These are phyloP conservation scores for Penicillium brevicompactum DNA, from an alignment of 2,329 filamentous ascomycete genomes.

Conservation along the genomic window DNA sequence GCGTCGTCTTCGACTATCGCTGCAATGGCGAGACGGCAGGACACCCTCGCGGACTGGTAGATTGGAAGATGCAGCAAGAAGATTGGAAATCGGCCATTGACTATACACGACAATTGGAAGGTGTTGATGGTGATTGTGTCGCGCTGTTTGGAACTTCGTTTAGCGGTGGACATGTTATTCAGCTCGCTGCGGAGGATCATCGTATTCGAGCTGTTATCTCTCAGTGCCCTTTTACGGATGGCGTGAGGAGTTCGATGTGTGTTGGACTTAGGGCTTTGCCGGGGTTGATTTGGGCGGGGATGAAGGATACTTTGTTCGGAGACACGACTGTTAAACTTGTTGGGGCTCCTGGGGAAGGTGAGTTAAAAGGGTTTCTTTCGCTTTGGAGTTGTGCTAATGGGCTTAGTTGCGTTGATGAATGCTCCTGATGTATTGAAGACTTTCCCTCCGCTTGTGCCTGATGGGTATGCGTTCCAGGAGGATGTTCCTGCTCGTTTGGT, in stretches of 20 bases:
- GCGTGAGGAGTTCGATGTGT: not conserved
- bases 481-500: slow-evolving; percentile 2
- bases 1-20: slow-evolving; percentile 7
- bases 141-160: slow-evolving; percentile 4
- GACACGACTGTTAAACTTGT: not conserved
- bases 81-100: slow-evolving; percentile 7
- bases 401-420: slow-evolving; percentile 4
- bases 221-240: slow-evolving; percentile 3
- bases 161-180: slow-evolving; percentile 7
- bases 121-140: not conserved
- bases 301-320: not conserved
- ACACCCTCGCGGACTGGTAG: slow-evolving; percentile 2
- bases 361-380: not conserved
- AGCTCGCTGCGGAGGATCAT: not conserved
- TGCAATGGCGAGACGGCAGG: slow-evolving; percentile 4
- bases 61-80: slow-evolving; percentile 3
- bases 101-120: slow-evolving; percentile 1
- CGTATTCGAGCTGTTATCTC: slow-evolving; percentile 3
- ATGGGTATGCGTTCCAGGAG: not conserved
- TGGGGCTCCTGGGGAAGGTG: slow-evolving; percentile 1
- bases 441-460: not conserved
- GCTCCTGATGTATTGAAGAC: not conserved
- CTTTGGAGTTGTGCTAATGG: not conserved
- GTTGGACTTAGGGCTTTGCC: not conserved
- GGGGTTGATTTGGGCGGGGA: not conserved